Evolutionary conservation across 768 basidiomycete species (phyloP).

Genomic region (Mycena vitilis): DNA sequence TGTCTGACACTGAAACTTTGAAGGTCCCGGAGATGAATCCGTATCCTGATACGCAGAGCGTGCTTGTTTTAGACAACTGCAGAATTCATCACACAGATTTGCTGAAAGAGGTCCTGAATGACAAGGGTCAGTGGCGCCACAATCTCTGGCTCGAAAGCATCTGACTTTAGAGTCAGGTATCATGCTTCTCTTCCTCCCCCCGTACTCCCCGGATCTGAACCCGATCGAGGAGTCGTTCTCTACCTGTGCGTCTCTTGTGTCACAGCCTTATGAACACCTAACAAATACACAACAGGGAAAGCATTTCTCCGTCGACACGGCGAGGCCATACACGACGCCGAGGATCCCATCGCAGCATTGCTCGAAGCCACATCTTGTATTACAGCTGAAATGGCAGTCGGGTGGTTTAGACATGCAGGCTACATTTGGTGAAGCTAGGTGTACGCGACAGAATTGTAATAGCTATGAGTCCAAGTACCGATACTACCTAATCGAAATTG

Average conservation of each 20-base stretch:
- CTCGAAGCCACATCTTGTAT: slow-evolving; percentile 37
- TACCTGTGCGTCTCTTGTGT: slow-evolving; percentile 14
- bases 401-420: slow-evolving; percentile 40
- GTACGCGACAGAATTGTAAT: no score
- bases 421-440: no score
- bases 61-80: slow-evolving; percentile 29
- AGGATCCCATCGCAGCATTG: slow-evolving; percentile 26
- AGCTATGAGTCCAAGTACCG: no score
- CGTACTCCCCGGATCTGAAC: slow-evolving; percentile 51
- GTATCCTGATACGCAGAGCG: slow-evolving; percentile 11
- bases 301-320: slow-evolving; percentile 30
- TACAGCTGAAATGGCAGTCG: slow-evolving; percentile 37
- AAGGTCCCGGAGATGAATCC: slow-evolving; percentile 11
- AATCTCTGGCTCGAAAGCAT: neutral
- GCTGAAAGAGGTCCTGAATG: slow-evolving; percentile 40
- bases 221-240: slow-evolving; percentile 50
- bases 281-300: neutral
- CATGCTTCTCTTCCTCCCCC: slow-evolving; percentile 43
- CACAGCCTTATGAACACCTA: neutral
- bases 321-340: neutral
- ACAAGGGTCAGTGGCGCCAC: slow-evolving; percentile 29
- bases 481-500: no score
- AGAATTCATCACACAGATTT: slow-evolving; percentile 42
- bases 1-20: no score
- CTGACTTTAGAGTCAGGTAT: neutral